Evolutionary conservation across 2,329 filamentous ascomycete species (phyloP).

Genomic region (Colletotrichum karsti): DNA sequence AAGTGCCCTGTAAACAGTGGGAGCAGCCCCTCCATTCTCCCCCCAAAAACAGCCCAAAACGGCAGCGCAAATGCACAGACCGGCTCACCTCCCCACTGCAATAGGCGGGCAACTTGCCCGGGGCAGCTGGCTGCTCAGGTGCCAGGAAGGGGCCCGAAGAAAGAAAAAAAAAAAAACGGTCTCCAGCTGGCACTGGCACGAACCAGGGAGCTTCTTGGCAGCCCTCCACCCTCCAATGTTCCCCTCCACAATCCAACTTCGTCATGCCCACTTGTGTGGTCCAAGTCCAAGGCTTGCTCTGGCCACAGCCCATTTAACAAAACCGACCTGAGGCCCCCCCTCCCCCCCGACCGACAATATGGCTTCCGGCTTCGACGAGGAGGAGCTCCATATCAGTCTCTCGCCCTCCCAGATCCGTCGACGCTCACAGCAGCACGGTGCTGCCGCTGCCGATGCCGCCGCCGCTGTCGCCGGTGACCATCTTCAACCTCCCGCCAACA

Average conservation of each 20-base stretch:
- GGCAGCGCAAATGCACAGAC: conserved; percentile 17
- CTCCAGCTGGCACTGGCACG: no score
- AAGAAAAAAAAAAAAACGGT: no score
- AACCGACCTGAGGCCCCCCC: conserved; percentile 20
- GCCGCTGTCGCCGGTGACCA: conserved; percentile 32
- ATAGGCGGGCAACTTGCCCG: not conserved
- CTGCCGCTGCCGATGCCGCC: conserved; percentile 19
- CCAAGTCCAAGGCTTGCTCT: conserved; percentile 26
- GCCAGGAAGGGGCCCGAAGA: not conserved
- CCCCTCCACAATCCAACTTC: conserved; percentile 30
- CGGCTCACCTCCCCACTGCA: conserved; percentile 9
- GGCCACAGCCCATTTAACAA: conserved; percentile 29
- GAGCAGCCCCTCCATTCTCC: conserved; percentile 9
- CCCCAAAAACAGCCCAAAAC: not conserved
- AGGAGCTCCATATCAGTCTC: conserved; percentile 78
- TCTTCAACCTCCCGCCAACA: conserved; percentile 40
- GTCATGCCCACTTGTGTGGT: conserved; percentile 30
- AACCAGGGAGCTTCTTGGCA: conserved; percentile 29
- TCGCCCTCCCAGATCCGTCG: conserved; percentile 69
- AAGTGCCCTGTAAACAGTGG: not conserved
- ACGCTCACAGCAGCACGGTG: conserved; percentile 29
- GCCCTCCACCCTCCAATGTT: conserved; percentile 21
- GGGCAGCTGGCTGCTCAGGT: not conserved
- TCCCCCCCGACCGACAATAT: conserved; percentile 41
- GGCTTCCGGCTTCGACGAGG: conserved; percentile 75